Conservation (phyloP, 495 filamentous ascomycete genomes). For the Xylaria palmicola region DNA sequence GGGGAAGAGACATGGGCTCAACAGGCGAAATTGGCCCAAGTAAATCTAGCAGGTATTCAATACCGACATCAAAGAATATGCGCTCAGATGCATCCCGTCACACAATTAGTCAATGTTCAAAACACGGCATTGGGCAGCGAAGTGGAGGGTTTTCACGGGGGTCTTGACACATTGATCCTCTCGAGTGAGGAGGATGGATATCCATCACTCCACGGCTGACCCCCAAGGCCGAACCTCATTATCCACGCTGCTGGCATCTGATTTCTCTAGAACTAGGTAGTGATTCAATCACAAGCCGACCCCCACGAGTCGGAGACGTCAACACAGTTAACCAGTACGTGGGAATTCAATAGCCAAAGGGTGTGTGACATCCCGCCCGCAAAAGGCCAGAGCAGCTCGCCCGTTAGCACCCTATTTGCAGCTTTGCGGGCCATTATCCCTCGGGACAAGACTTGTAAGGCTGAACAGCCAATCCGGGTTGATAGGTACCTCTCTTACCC, state of each 20-base stretch:
- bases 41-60: too few species aligned
- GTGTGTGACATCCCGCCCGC: background rate
- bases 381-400: constrained; percentile 2
- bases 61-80: background rate
- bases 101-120: background rate
- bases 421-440: background rate
- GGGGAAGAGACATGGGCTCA: background rate
- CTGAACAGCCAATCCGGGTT: constrained; percentile 4
- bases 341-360: background rate
- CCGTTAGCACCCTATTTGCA: background rate
- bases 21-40: too few species aligned
- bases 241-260: background rate
- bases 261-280: too few species aligned
- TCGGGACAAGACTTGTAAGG: constrained; percentile 2
- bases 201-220: background rate
- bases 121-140: background rate
- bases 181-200: too few species aligned
- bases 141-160: background rate
- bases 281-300: too few species aligned
- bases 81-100: constrained; percentile 6
- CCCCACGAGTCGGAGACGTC: constrained; percentile 8
- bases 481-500: background rate
- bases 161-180: constrained; percentile 3
- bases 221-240: background rate
- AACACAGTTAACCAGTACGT: background rate